Base-by-base conservation (phyloP, 352 stramenopile genomes). In the Pythium folliculosum region DNA sequence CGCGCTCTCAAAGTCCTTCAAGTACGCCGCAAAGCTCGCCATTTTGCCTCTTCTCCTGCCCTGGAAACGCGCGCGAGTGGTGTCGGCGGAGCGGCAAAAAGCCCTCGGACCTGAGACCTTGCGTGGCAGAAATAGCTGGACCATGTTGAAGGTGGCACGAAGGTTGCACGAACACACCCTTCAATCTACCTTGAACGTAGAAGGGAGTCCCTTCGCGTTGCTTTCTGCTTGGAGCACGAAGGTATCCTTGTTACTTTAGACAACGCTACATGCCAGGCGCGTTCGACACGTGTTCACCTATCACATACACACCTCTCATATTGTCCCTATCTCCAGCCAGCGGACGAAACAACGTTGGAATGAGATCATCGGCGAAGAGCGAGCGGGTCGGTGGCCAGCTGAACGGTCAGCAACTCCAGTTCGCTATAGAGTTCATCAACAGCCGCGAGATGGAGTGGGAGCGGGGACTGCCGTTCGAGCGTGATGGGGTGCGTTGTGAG, bases 401-500 rank as follows among this genome's bases (percentile, higher is more conserved):
- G 75, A 45, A 17, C 59, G 19, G 37, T 40, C 19, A 81, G 32
- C 30, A 53, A 8, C 21, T 53, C 55, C 21, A 71, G 16, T 35
- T 82, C 71, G 23, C 65, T 59, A 5, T 48, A 43, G 13, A 78
- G 32, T 40, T 57, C 67, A 51, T 83, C 76, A 16, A 92, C 71
- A 4, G 60, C 77, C 16, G 75, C 71, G 21, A 93, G 63, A 66
- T 93, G 78, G 1, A 91, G 64, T 17, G 85, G 85, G 4, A 89
- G 64, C 14, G 85, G 85, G 7, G 81, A 91, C 52, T 85, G 77
- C 17, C 85, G 78, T 60, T 81, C 67, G 50, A 87, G 77, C 19
- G 81, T 84, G 50, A 88, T 76, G 17, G 85, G 85, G 45, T 93
- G 81, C 60, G 83, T 88, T 14, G 85, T 93, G 69, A 93, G 69